phyloP scores from a whole-genome alignment of 768 basidiomycete species.

The Boletus reticulatus region DNA sequence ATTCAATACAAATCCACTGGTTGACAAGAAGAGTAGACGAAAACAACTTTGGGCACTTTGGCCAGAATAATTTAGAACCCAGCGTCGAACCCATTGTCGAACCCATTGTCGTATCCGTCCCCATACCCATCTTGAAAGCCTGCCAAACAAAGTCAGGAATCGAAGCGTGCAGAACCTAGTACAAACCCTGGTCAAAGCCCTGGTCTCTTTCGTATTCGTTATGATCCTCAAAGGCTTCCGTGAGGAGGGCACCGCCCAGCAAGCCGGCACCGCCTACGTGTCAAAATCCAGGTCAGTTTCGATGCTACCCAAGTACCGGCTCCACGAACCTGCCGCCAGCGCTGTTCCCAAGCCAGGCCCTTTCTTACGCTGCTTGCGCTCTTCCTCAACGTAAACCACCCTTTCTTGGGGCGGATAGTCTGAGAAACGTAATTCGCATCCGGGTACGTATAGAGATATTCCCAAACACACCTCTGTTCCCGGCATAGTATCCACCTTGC shows the following conservation, averaged over 20 bases:
- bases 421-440: constrained; percentile 9
- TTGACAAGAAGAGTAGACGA: neutral
- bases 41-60: neutral
- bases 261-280: constrained; percentile 57
- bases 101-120: neutral
- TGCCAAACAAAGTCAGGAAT: constrained; percentile 14
- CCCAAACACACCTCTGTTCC: constrained; percentile 22
- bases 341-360: constrained; percentile 52
- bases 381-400: constrained; percentile 37
- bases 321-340: constrained; percentile 42
- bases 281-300: constrained; percentile 2
- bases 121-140: constrained; percentile 31
- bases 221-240: constrained; percentile 47
- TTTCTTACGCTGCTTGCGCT: constrained; percentile 39
- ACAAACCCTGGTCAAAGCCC: constrained; percentile 37
- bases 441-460: neutral
- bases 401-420: constrained; percentile 34
- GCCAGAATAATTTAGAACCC: constrained; percentile 1
- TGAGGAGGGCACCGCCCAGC: constrained; percentile 60
- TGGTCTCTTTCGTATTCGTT: constrained; percentile 31
- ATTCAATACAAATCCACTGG: constrained; percentile 16
- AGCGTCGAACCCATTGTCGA: neutral
- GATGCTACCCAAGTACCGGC: neutral
- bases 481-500: constrained; percentile 15
- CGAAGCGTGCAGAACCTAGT: constrained; percentile 1